Percentiles rank a stretch among this genome's conserved stretches.
These are phyloP conservation scores for Phytophthora macrochlamydospora DNA, from an alignment of 352 stramenopile species.

Conservation along the genomic window DNA sequence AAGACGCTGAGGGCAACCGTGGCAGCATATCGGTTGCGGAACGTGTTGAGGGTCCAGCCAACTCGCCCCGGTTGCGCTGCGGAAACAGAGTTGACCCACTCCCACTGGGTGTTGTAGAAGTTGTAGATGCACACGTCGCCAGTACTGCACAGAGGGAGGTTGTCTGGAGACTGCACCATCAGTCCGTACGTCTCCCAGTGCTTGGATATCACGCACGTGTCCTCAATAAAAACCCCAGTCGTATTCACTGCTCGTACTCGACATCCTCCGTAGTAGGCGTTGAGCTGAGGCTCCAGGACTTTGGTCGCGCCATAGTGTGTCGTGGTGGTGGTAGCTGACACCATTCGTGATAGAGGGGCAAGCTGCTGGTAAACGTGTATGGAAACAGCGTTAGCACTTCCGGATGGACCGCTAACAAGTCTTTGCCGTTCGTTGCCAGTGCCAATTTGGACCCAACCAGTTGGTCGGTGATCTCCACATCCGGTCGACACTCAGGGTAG, in stretches of 20 bases:
- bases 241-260: conserved; percentile 25
- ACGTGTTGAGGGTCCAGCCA: background rate
- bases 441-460: conserved; percentile 19
- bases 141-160: conserved; percentile 29
- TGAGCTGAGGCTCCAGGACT: conserved; percentile 18
- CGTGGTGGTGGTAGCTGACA: background rate
- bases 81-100: background rate
- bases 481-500: conserved; percentile 25
- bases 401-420: conserved; percentile 17
- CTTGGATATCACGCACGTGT: conserved; percentile 2
- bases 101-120: conserved; percentile 16
- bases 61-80: background rate
- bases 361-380: conserved; percentile 26
- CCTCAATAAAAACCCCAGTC: conserved; percentile 24
- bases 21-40: background rate
- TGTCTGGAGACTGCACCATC: conserved; percentile 24
- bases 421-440: conserved; percentile 11
- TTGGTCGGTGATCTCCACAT: conserved; percentile 5
- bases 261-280: conserved; percentile 25
- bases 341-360: conserved; percentile 9
- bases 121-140: conserved; percentile 25
- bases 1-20: background rate
- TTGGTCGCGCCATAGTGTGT: conserved; percentile 8
- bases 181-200: conserved; percentile 30
- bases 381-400: conserved; percentile 27